Conservation (phyloP, 208 protist genomes). For the Leishmania aethiopica region DNA sequence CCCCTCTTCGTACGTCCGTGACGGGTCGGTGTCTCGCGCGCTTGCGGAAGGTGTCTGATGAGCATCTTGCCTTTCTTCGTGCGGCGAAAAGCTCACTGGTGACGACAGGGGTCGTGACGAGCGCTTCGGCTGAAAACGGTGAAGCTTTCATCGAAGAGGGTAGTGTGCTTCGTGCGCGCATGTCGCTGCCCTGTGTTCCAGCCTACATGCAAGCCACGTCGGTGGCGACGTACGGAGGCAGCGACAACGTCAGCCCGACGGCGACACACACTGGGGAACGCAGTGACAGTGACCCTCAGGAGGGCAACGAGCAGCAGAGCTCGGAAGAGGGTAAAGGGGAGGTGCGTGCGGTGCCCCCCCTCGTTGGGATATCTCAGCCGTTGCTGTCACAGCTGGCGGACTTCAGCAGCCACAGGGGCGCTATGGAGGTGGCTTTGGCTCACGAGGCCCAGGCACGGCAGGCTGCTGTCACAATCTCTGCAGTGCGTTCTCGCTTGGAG, state of each 20-base stretch:
- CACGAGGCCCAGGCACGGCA: not conserved
- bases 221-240: not conserved
- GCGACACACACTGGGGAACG: not conserved
- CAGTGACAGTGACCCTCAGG: not conserved
- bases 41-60: not conserved
- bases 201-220: conserved; percentile 15
- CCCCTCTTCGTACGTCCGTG: not conserved
- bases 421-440: not conserved
- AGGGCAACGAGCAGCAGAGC: not conserved
- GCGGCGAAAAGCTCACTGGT: not conserved
- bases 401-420: not conserved
- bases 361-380: not conserved
- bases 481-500: not conserved
- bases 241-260: not conserved
- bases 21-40: not conserved
- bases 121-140: not conserved
- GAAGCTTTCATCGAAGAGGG: not conserved
- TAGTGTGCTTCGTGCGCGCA: not conserved
- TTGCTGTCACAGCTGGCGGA: not conserved
- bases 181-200: conserved; percentile 10
- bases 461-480: not conserved
- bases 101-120: not conserved
- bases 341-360: not conserved
- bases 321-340: not conserved
- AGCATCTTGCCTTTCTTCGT: not conserved